Conservation (phyloP, 306 rosid species). For the Benincasa hispida region DNA sequence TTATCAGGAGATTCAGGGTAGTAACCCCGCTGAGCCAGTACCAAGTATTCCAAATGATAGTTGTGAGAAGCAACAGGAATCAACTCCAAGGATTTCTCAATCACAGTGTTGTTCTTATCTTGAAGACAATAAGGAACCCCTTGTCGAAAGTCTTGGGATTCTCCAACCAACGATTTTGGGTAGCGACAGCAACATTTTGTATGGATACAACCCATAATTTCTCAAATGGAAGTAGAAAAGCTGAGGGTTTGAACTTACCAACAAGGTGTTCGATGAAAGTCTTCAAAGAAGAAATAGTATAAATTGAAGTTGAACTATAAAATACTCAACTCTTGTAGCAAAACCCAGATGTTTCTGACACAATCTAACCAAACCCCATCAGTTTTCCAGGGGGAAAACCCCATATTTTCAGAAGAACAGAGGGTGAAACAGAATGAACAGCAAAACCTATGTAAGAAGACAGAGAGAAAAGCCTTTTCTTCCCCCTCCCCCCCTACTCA, state of each 20-base stretch:
- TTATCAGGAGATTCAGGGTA: slow-evolving; percentile 76
- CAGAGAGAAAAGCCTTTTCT: not conserved
- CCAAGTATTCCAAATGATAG: slow-evolving; percentile 65
- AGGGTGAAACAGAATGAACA: not conserved
- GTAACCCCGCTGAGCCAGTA: slow-evolving; percentile 74
- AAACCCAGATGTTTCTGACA: slow-evolving; percentile 2
- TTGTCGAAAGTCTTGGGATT: slow-evolving; percentile 29
- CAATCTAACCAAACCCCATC: not conserved
- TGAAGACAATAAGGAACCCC: slow-evolving; percentile 14
- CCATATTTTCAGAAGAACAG: slow-evolving; percentile 4
- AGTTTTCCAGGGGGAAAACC: not conserved
- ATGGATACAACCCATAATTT: slow-evolving; percentile 77
- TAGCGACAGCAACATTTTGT: slow-evolving; percentile 64
- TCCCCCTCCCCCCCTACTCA: not conserved
- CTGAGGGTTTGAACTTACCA: not conserved
- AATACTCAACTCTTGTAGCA: not conserved
- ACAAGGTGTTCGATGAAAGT: slow-evolving; percentile 5
- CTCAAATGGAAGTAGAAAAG: not conserved
- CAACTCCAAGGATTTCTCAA: slow-evolving; percentile 51
- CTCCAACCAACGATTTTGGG: slow-evolving; percentile 52
- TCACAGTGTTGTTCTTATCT: slow-evolving; percentile 41
- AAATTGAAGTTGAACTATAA: not conserved
- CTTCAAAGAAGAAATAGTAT: not conserved
- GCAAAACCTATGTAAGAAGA: not conserved
- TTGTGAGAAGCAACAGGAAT: slow-evolving; percentile 59